phyloP scores from a whole-genome alignment of 306 rosid genomes.

The Glycine latifolia region DNA sequence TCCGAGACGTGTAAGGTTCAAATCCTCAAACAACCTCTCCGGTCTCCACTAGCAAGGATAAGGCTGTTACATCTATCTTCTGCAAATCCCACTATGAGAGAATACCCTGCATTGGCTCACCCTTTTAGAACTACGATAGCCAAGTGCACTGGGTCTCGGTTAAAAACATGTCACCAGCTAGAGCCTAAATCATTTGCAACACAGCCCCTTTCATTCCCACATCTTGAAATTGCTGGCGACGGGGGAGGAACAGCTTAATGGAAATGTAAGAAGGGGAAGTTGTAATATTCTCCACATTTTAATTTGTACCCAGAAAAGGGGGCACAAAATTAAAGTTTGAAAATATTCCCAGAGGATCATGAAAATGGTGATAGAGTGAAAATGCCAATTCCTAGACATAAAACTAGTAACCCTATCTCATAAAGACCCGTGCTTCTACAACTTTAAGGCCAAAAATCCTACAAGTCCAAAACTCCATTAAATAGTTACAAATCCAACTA shows the following conservation, averaged over 20 bases:
- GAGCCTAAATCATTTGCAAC: neutral
- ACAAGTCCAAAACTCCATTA: slow-evolving; percentile 14
- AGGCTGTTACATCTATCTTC: neutral
- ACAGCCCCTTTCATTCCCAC: slow-evolving; percentile 1
- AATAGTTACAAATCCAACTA: neutral
- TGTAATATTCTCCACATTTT: slow-evolving; percentile 2
- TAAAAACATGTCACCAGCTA: neutral
- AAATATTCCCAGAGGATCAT: slow-evolving; percentile 16
- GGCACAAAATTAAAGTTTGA: neutral
- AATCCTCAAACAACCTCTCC: neutral
- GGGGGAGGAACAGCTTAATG: slow-evolving; percentile 2
- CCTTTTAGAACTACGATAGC: neutral
- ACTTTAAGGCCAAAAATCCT: neutral
- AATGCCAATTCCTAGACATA: neutral
- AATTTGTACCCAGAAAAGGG: neutral
- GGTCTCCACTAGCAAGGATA: neutral
- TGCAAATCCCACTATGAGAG: neutral
- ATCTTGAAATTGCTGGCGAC: neutral
- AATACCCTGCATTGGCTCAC: neutral
- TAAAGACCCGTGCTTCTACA: neutral
- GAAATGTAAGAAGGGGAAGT: neutral
- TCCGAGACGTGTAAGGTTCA: neutral
- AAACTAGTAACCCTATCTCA: neutral
- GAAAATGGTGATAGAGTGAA: slow-evolving; percentile 9
- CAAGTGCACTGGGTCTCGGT: neutral